Base-by-base conservation (phyloP, 2,329 filamentous ascomycete species). In the Metarhizium anisopliae region DNA sequence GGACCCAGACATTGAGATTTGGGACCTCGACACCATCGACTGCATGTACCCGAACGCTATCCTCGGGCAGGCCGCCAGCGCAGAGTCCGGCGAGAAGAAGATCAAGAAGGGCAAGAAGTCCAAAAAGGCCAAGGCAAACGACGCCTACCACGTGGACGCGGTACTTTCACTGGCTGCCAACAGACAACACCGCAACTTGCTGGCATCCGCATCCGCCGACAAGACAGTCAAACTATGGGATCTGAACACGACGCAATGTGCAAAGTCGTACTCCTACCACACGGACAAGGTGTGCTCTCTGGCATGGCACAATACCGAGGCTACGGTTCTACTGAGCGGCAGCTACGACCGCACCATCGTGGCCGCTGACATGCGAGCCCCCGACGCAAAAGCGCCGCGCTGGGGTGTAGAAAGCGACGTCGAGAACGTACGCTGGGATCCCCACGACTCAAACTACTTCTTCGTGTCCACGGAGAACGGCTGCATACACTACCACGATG, bases 151-250 rank as follows among this genome's bases (percentile, higher is more conserved):
- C 71, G 90, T 96, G 56, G 94, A 97, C 70, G 89, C 94, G 1
- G 87, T 99, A 32, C 82, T 99, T 47, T 87, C 93, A 5, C 84
- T 99, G 47, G 88, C 94, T 3, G 90, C 91, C 52, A 99, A 99
- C 77, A 82, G 92, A 65, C 86, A 92, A 67, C 93, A 99, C 74
- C 86, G 92, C 60, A 97, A 97, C 70, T 81, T 99, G 56, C 83
- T 99, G 50, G 94, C 94, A 13, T 97, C 93, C 0, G 90, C 89
- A 2, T 99, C 94, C 1, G 94, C 94, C 20, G 94, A 99, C 76
- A 91, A 92, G 75, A 99, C 94, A 2, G 86, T 97, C 67, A 99
- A 99, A 77, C 82, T 99, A 20, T 99, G 94, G 94, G 94, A 99
- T 70, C 77, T 99, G 59, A 89, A 91, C 75, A 96, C 90, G 3